Conservation (phyloP, 306 rosid genomes). For the Inga laurina region DNA sequence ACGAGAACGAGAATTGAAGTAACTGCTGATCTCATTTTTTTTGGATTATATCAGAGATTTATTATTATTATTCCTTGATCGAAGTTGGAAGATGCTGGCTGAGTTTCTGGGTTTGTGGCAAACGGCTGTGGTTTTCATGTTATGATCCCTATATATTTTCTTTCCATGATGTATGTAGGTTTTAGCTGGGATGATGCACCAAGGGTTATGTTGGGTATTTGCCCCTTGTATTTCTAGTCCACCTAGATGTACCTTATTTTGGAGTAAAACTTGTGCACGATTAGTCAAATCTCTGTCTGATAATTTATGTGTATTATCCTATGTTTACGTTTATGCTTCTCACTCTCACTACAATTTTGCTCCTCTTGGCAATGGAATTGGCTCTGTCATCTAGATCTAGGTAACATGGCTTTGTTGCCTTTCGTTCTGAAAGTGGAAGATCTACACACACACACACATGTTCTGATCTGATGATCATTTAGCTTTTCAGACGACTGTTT, state of each 20-base stretch:
- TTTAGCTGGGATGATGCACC: not conserved
- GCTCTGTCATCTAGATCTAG: not conserved
- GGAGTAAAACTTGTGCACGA: not conserved
- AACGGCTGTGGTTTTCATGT: constrained; percentile 32
- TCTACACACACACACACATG: not conserved
- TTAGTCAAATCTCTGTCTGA: not conserved
- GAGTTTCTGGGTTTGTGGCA: constrained; percentile 38
- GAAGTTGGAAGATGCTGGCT: constrained; percentile 33
- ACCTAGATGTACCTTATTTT: constrained; percentile 21
- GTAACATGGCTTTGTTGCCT: not conserved
- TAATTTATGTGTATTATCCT: not conserved
- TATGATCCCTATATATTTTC: constrained; percentile 12
- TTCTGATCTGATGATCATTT: constrained; percentile 8
- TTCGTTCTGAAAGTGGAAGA: not conserved
- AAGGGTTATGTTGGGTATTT: constrained; percentile 25
- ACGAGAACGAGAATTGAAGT: constrained; percentile 61
- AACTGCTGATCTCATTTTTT: constrained; percentile 30
- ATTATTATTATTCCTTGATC: constrained; percentile 11
- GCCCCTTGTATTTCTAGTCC: constrained; percentile 31
- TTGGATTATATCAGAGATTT: constrained; percentile 10
- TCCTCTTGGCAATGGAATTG: constrained; percentile 2
- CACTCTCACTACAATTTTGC: not conserved
- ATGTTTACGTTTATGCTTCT: not conserved
- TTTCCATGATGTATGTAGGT: not conserved
- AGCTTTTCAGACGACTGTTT: not conserved